Base-by-base conservation (phyloP, 192 early-diverging fungal genomes). In the Coemansia sp. region DNA sequence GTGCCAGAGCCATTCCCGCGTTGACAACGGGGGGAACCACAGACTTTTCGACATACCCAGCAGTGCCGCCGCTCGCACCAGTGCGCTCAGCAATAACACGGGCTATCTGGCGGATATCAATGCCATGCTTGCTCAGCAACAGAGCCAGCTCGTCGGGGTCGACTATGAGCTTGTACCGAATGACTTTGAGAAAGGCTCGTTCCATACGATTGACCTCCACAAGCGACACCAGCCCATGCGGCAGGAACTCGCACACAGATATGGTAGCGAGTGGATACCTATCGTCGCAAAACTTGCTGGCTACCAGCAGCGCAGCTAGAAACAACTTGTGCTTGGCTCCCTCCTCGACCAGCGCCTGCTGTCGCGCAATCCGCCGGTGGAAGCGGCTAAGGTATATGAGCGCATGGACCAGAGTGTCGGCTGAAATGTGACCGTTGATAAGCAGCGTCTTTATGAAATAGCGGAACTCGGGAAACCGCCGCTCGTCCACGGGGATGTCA, bases 201-300 rank as follows among this genome's bases (percentile, higher is more conserved):
- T 80, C 76, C 56, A 80, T 80, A 18, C 76, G 58, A 32, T 72
- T 73, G 29, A 80, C 65, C 9, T 73, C 76, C 5, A 59, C 56
- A 50, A 73, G 17, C 4, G 60, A 35, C 56, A 80, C 9, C 22
- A 74, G 43, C 8, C 69, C 69, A 0, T 17, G 53, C 1, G 76
- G 67, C 59, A 74, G 26, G 58, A 80, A 73, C 48, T 70, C 71
- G 29, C 76, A 73, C 42, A 80, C 70, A 3, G 62, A 62, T 0
- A 71, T 55, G 1, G 68, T 68, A 6, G 75, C 68, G 22, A 77
- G 50, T 8, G 75, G 74, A 42, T 67, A 71, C 42, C 75, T 27
- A 57, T 80, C 76, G 56, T 80, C 76, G 46, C 76, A 80, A 21
- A 73, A 80, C 57, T 80, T 80, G 39, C 70, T 80, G n/a, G 76